phyloP scores from a whole-genome alignment of 1,284 basidiomycete genomes.

The Leccinum glutinopallens region DNA sequence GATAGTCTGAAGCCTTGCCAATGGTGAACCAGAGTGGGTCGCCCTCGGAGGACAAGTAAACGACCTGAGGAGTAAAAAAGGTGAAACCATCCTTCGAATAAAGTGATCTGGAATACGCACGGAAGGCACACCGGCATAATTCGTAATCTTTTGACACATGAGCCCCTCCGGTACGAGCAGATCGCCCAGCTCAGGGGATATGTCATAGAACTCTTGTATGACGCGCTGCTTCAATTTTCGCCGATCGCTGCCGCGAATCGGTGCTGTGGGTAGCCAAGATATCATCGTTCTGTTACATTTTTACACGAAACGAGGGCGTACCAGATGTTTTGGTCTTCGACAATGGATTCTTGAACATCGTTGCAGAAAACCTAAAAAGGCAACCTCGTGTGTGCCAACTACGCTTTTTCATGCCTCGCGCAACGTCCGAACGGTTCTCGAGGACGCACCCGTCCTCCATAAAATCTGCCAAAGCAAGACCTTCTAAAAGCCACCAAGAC shows the following conservation, averaged over 20 bases:
- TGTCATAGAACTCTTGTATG: constrained; percentile 43
- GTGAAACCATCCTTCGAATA: neutral
- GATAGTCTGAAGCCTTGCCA: constrained; percentile 64
- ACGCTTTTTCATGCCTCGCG: constrained; percentile 76
- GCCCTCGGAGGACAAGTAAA: constrained; percentile 67
- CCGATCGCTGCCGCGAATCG: constrained; percentile 68
- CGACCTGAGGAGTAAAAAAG: constrained; percentile 41
- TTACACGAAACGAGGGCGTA: constrained; percentile 14
- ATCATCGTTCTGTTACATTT: neutral
- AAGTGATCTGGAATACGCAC: constrained; percentile 42
- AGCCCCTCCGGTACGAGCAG: constrained; percentile 72
- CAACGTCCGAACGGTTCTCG: constrained; percentile 82
- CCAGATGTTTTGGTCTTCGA: constrained; percentile 67
- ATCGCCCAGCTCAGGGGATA: constrained; percentile 57
- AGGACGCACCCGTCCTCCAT: constrained; percentile 74
- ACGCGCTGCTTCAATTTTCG: constrained; percentile 67
- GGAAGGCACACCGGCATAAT: constrained; percentile 62
- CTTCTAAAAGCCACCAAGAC: constrained; percentile 39
- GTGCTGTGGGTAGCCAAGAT: constrained; percentile 43
- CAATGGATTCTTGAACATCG: constrained; percentile 78
- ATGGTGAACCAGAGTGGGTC: constrained; percentile 84
- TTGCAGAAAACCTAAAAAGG: constrained; percentile 16
- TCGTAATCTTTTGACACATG: constrained; percentile 63
- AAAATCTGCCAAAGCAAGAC: constrained; percentile 44
- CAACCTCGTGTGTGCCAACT: neutral